phyloP scores from a whole-genome alignment of 257 asterid species.

The Paulownia fortunei region DNA sequence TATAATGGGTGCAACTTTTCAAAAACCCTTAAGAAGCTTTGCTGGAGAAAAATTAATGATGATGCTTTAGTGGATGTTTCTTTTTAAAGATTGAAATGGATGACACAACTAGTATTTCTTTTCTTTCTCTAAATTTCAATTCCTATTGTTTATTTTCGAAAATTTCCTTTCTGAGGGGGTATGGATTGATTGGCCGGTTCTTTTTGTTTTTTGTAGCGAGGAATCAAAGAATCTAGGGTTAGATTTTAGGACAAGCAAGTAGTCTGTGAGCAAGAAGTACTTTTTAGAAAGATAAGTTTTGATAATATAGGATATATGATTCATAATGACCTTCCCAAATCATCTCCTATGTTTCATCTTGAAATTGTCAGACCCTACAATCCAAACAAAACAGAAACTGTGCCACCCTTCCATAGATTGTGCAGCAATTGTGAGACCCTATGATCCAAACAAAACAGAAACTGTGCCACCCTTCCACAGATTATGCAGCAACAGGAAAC shows the following conservation, averaged over 20 bases:
- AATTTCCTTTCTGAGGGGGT: conserved; percentile 33
- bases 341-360: conserved; percentile 24
- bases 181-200: conserved; percentile 58
- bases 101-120: conserved; percentile 29
- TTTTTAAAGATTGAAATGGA: conserved; percentile 46
- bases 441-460: conserved; percentile 33
- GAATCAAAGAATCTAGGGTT: conserved; percentile 76
- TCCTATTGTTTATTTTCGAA: conserved; percentile 23
- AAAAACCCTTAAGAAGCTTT: conserved; percentile 32
- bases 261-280: conserved; percentile 43
- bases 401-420: conserved; percentile 6
- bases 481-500: conserved; percentile 11
- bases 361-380: conserved; percentile 17
- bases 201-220: conserved; percentile 56
- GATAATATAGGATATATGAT: conserved; percentile 14
- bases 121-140: conserved; percentile 16
- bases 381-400: conserved; percentile 32
- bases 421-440: conserved; percentile 18
- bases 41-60: conserved; percentile 31
- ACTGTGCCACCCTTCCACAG: conserved; percentile 8
- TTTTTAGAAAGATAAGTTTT: conserved; percentile 44
- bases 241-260: conserved; percentile 62
- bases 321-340: conserved; percentile 16
- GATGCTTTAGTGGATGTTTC: conserved; percentile 44
- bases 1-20: conserved; percentile 47